Evolutionary conservation across 805 yeast species (phyloP).

Genomic region (Wickerhamomyces silvicola): DNA sequence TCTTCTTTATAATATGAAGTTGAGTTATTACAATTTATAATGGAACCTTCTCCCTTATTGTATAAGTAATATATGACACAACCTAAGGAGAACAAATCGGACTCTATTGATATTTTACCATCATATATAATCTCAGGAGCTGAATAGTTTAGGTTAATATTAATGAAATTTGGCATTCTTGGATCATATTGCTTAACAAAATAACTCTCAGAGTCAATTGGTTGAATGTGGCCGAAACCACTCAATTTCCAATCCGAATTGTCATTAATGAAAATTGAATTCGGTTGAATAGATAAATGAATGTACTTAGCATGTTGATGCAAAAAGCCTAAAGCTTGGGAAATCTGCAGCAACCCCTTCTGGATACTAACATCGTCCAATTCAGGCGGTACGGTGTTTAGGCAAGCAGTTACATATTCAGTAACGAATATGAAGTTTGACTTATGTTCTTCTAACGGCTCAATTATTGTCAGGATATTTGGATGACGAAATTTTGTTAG

Average conservation of each 20-base stretch:
- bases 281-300: constrained; percentile 75
- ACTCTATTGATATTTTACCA: constrained; percentile 51
- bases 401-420: constrained; percentile 61
- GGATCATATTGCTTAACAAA: constrained; percentile 69
- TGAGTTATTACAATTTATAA: constrained; percentile 48
- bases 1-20: constrained; percentile 56
- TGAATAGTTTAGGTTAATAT: constrained; percentile 62
- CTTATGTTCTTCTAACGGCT: constrained; percentile 84
- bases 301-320: constrained; percentile 71
- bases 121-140: constrained; percentile 83
- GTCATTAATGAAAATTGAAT: constrained; percentile 67
- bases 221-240: constrained; percentile 58
- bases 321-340: constrained; percentile 74
- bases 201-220: constrained; percentile 50
- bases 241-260: constrained; percentile 92
- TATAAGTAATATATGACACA: constrained; percentile 67
- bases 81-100: constrained; percentile 84
- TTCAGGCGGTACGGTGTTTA: constrained; percentile 39
- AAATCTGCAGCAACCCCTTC: constrained; percentile 75
- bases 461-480: constrained; percentile 71
- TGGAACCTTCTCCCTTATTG: constrained; percentile 39
- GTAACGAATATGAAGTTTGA: constrained; percentile 75
- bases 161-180: constrained; percentile 66
- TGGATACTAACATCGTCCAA: constrained; percentile 69
- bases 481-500: constrained; percentile 87